phyloP scores from a whole-genome alignment of 2,329 filamentous ascomycete species.

The Sporothrix luriei region DNA sequence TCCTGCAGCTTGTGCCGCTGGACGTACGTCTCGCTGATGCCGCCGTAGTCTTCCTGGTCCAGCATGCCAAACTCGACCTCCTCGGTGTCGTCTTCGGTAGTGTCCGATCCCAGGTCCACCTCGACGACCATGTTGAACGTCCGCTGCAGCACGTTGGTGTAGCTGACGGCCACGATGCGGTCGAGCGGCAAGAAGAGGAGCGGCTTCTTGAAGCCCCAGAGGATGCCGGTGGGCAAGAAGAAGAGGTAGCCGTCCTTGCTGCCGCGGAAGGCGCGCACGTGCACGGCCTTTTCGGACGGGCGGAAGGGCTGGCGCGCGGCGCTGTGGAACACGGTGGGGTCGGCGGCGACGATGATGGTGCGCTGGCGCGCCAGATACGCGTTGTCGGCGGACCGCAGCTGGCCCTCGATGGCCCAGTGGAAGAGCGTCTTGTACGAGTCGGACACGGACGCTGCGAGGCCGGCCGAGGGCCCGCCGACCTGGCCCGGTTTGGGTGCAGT shows the following conservation, averaged over 20 bases:
- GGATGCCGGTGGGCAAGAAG: slow-evolving; percentile 66
- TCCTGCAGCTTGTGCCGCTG: slow-evolving; percentile 64
- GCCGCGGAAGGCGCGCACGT: slow-evolving; percentile 67
- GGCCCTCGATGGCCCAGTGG: slow-evolving; percentile 61
- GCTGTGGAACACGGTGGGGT: slow-evolving; percentile 61
- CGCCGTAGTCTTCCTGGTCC: slow-evolving; percentile 67
- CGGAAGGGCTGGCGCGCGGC: slow-evolving; percentile 59
- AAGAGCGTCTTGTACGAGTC: slow-evolving; percentile 63
- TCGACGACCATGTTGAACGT: slow-evolving; percentile 71
- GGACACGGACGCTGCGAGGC: slow-evolving; percentile 56
- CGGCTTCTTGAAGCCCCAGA: slow-evolving; percentile 73
- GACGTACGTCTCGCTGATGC: slow-evolving; percentile 65
- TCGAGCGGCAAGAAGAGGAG: slow-evolving; percentile 65
- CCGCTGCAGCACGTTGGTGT: slow-evolving; percentile 67
- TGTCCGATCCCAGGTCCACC: slow-evolving; percentile 51
- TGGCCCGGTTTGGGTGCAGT: slow-evolving; percentile 63
- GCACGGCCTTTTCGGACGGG: slow-evolving; percentile 64
- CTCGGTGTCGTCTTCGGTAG: slow-evolving; percentile 53
- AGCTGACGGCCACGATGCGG: slow-evolving; percentile 64
- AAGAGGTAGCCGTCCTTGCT: slow-evolving; percentile 70
- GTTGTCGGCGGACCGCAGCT: slow-evolving; percentile 55
- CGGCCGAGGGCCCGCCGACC: slow-evolving; percentile 55
- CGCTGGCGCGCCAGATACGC: slow-evolving; percentile 38
- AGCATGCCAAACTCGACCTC: slow-evolving; percentile 71
- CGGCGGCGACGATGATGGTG: slow-evolving; percentile 53